Conservation (phyloP, 2,329 filamentous ascomycete genomes). For the Arthroderma uncinatum region DNA sequence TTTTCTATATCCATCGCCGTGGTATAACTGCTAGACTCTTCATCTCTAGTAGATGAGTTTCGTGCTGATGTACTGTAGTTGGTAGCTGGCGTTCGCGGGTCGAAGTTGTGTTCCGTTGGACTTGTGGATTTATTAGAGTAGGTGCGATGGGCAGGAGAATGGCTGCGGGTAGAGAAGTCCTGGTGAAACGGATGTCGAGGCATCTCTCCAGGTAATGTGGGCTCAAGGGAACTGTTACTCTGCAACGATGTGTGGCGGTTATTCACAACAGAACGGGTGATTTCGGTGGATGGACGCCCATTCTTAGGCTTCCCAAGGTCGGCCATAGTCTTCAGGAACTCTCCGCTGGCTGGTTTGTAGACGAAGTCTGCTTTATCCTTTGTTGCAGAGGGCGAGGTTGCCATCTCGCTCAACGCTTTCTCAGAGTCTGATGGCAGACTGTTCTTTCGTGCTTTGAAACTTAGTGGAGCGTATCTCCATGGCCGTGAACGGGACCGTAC, state of each 20-base stretch:
- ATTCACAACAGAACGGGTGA: background rate
- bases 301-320: conserved; percentile 13
- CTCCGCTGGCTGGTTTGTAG: conserved; percentile 16
- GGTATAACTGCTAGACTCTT: background rate
- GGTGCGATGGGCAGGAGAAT: background rate
- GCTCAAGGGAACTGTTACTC: conserved; percentile 9
- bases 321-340: conserved; percentile 16
- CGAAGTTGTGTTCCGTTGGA: background rate
- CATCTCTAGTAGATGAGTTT: conserved; percentile 2
- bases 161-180: background rate
- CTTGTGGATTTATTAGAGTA: background rate
- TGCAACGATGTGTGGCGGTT: background rate
- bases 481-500: background rate
- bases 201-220: conserved; percentile 8
- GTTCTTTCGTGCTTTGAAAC: background rate
- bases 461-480: background rate
- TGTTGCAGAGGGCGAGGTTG: background rate
- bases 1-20: background rate
- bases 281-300: background rate
- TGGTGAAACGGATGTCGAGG: conserved; percentile 15
- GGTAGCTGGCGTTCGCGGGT: background rate
- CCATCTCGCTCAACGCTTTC: background rate
- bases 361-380: conserved; percentile 12
- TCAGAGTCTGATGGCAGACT: background rate
- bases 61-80: background rate